Conservation (phyloP, 2,329 filamentous ascomycete species). For the Monosporascus sp. region DNA sequence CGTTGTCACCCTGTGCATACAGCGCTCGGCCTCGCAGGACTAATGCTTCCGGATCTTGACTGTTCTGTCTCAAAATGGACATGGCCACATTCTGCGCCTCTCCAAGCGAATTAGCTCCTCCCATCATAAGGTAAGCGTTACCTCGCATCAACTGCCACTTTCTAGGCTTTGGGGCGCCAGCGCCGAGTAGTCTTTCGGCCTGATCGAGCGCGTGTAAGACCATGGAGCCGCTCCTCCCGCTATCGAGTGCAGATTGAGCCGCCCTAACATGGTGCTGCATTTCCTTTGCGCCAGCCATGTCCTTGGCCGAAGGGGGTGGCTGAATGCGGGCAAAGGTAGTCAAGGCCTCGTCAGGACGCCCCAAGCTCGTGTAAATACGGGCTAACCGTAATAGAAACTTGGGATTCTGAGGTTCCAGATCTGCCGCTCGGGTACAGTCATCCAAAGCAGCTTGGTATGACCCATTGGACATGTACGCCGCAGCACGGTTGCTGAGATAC, state of each 20-base stretch:
- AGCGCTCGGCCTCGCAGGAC: constrained; percentile 82
- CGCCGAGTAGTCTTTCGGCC: constrained; percentile 74
- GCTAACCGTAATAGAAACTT: constrained; percentile 87
- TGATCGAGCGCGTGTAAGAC: constrained; percentile 86
- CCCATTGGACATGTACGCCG: constrained; percentile 85
- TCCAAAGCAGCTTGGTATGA: constrained; percentile 76
- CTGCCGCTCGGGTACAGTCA: constrained; percentile 76
- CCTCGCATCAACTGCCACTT: constrained; percentile 93
- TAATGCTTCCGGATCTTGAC: constrained; percentile 86
- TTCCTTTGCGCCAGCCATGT: constrained; percentile 73
- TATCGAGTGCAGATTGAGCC: constrained; percentile 70
- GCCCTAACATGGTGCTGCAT: constrained; percentile 80
- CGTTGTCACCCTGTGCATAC: constrained; percentile 89
- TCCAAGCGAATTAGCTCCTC: constrained; percentile 78
- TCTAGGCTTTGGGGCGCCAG: constrained; percentile 71
- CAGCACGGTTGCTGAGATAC: constrained; percentile 91
- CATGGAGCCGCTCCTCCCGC: constrained; percentile 82
- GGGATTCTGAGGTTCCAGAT: constrained; percentile 77
- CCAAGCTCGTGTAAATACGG: constrained; percentile 82
- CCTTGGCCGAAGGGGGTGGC: constrained; percentile 76
- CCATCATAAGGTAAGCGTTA: constrained; percentile 90
- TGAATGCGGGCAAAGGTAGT: constrained; percentile 75
- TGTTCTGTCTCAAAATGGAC: constrained; percentile 77
- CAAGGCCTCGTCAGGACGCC: constrained; percentile 81
- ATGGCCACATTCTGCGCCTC: constrained; percentile 93